Base-by-base conservation (phyloP, 2,329 filamentous ascomycete genomes). In the Penicillium expansum region DNA sequence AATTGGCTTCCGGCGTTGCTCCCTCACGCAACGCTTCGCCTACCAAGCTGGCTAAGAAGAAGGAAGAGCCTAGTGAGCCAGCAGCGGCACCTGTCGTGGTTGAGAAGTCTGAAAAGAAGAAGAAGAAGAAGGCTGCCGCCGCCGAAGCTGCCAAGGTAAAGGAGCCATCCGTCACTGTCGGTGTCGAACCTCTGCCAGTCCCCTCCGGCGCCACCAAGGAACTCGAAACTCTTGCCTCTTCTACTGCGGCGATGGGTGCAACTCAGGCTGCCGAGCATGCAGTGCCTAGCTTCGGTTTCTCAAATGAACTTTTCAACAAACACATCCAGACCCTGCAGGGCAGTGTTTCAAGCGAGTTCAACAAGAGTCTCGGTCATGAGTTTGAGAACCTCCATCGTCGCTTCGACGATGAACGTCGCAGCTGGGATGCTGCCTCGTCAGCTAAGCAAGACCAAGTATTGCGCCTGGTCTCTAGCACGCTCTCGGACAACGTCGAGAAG, bases 401-500 rank as follows among this genome's bases (percentile, higher is more conserved):
- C 43, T 80, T 88, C 76, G 88, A 81, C 72, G 86, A 90, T 48
- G 92, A 96, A 64, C 83, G 83, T 66, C 82, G 84, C 54, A 80
- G 83, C 42, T 82, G 86, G 68, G 85, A 87, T 67, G 84, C 84
- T 49, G 80, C 85, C 18, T 81, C 82, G 38, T 78, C 81, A 39
- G 82, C 85, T n/a, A 86, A 87, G 68, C 86, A 89, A 67, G 86
- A 90, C 64, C 84, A 86, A 39, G 80, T 90, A 20, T 80, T 91
- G 42, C 84, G 85, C 29, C 74, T 90, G 52, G 84, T 90, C 4
- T 89, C 87, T 1, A 83, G 79, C 60, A 89, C 87, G 3, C 74
- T 91, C 43, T 85, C 84, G 11, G 86, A 88, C 58, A 90, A 90
- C 55, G 84, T 90, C 24, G 87, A 91, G 73, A 87, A 89, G 67